Conservation (phyloP, 805 yeast genomes). For the Ogataea methanolica region DNA sequence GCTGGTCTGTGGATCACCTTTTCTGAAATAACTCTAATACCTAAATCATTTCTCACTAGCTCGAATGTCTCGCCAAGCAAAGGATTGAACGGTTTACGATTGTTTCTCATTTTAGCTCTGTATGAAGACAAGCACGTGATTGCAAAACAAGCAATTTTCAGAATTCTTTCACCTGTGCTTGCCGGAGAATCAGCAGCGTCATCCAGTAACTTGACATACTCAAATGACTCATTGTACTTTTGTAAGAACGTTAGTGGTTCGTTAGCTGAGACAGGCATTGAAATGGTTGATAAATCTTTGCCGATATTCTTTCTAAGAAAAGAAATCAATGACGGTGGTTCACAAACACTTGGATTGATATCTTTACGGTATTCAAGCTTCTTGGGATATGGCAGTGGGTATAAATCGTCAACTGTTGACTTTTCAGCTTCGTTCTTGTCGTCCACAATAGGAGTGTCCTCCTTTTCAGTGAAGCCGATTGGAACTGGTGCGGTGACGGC, state of each 20-base stretch:
- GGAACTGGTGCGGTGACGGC: no score
- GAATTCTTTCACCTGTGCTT: slow-evolving; percentile 52
- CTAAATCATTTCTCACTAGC: slow-evolving; percentile 77
- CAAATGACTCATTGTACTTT: slow-evolving; percentile 72
- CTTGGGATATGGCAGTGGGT: slow-evolving; percentile 57
- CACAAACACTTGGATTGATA: slow-evolving; percentile 50
- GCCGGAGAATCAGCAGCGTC: slow-evolving; percentile 47
- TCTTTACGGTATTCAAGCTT: slow-evolving; percentile 51
- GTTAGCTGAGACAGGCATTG: slow-evolving; percentile 93
- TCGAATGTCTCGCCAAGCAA: slow-evolving; percentile 91
- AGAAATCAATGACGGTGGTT: slow-evolving; percentile 80
- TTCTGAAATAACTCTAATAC: slow-evolving; percentile 71
- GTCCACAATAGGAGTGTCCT: background rate
- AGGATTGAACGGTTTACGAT: slow-evolving; percentile 93
- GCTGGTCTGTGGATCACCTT: slow-evolving; percentile 88
- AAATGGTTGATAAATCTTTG: slow-evolving; percentile 75
- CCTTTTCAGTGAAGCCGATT: background rate
- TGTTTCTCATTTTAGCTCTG: slow-evolving; percentile 68
- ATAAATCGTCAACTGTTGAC: slow-evolving; percentile 34
- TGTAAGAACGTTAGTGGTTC: slow-evolving; percentile 88
- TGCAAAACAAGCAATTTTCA: slow-evolving; percentile 79
- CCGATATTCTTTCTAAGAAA: slow-evolving; percentile 88
- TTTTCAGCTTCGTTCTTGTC: background rate
- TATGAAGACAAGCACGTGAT: slow-evolving; percentile 65
- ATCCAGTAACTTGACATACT: slow-evolving; percentile 64